Evolutionary conservation across 257 asterid species (phyloP), one percentile per base, ranked within the genome.

Genomic region (Ocimum tenuiflorum): DNA sequence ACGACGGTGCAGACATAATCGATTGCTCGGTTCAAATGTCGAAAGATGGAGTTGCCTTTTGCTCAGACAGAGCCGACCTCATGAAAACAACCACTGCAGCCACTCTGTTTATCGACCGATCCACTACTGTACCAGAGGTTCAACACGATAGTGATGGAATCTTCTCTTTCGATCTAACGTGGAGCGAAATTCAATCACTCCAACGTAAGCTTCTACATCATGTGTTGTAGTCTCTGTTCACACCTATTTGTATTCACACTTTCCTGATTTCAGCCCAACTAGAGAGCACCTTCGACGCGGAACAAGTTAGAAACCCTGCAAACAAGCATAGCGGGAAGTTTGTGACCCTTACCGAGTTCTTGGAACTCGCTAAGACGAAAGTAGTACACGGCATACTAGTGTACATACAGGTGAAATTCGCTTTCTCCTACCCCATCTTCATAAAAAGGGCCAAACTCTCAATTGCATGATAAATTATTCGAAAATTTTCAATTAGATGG

Each of bases 1-100:
- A 80, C 0, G 95, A 92, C 29, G 95, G 99, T 1, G 82, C 86
- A 24, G 99, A 92, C 73, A 82, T 90, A 60, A 86, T 92, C 5
- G 99, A 92, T 63, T 92, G 99, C 67, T 78, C 88, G 0, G 97
- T 89, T 63, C 99, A 89, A 78, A 54, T 92, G 84, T 75, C 99
- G 4, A 79, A 87, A 78, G 99, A 94, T 65, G 96, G 95, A 68
- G 69, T 81, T 4, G 82, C 95, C 57, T 88, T 90, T 83, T 94
- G 99, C 81, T 86, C 71, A 8, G 95, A 85, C 59, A 78, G 86
- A 58, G 73, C 83, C 27, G 99, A 94, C 78, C 87, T 94, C 15
- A 63, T 78, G 67, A 85, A 79, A 66, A 80, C 96, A 22, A 90
- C 99, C 6, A 86, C 86, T 23, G 99, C 97, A 57, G 80, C 91